Evolutionary conservation across 768 basidiomycete genomes (phyloP).

Genomic region (Coprinellus micaceus): DNA sequence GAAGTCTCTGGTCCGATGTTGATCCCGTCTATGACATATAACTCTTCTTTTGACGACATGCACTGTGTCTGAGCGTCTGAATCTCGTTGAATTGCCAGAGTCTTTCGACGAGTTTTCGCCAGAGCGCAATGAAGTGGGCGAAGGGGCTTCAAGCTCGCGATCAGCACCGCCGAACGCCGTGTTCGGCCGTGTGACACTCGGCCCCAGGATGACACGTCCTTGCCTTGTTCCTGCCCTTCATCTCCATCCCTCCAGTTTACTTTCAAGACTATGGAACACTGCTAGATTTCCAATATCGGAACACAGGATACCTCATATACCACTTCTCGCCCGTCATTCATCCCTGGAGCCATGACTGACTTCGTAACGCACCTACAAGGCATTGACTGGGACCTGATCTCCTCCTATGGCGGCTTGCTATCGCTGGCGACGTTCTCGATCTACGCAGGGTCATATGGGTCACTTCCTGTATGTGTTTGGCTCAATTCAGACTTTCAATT

Average conservation of each 20-base stretch:
- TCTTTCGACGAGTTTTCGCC: constrained; percentile 3
- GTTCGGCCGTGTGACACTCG: background rate
- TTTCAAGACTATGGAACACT: background rate
- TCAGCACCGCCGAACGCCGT: background rate
- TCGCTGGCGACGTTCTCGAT: constrained; percentile 62
- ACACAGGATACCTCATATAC: background rate
- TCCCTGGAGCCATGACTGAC: background rate
- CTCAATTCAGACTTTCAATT: constrained; percentile 5
- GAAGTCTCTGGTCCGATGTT: background rate
- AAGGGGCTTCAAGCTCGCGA: background rate
- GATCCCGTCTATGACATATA: background rate
- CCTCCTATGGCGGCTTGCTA: constrained; percentile 67
- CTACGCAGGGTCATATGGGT: constrained; percentile 66
- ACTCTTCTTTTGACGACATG: background rate
- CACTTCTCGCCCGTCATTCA: background rate
- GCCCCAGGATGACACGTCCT: constrained; percentile 1
- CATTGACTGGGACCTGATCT: constrained; percentile 55
- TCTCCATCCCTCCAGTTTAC: background rate
- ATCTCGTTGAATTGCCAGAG: background rate
- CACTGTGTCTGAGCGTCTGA: constrained; percentile 1
- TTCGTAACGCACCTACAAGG: constrained; percentile 3
- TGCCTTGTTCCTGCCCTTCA: background rate
- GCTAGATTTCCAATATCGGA: background rate
- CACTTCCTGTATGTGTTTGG: constrained; percentile 53
- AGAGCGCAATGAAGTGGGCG: background rate